Percentiles rank a stretch among this genome's conserved stretches.
phyloP scores from a whole-genome alignment of 1,139 yeast genomes.

The Arxiozyma slooffiae region DNA sequence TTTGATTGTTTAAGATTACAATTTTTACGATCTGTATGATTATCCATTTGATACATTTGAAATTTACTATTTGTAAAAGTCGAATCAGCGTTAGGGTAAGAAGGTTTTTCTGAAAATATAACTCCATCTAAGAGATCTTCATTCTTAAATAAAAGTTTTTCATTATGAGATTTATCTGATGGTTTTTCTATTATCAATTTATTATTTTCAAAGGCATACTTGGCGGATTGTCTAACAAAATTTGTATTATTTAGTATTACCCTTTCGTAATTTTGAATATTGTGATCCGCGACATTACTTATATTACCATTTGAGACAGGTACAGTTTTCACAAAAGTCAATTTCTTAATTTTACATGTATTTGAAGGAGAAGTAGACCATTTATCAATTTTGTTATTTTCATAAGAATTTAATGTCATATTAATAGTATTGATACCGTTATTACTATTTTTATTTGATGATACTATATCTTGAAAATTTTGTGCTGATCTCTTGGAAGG shows the following conservation, averaged over 20 bases:
- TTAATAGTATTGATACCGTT: not conserved
- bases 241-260: not conserved
- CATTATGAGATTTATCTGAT: not conserved
- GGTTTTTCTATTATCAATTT: not conserved
- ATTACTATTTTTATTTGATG: not conserved
- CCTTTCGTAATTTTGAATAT: not conserved
- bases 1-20: conserved; percentile 1
- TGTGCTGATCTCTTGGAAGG: conserved; percentile 2
- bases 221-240: not conserved
- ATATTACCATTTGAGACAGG: conserved; percentile 2
- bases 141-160: not conserved
- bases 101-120: not conserved
- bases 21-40: not conserved
- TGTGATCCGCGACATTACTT: not conserved
- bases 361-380: not conserved
- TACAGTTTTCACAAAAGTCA: conserved; percentile 11
- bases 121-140: not conserved
- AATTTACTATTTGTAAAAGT: not conserved
- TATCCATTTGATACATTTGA: conserved; percentile 2
- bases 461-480: not conserved
- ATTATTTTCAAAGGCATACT: not conserved
- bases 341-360: conserved; percentile 7
- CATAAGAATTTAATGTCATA: not conserved
- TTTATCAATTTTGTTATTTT: not conserved
- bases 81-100: not conserved